Evolutionary conservation across 768 basidiomycete genomes (phyloP).

Genomic region (Pulveroboletus sp.): DNA sequence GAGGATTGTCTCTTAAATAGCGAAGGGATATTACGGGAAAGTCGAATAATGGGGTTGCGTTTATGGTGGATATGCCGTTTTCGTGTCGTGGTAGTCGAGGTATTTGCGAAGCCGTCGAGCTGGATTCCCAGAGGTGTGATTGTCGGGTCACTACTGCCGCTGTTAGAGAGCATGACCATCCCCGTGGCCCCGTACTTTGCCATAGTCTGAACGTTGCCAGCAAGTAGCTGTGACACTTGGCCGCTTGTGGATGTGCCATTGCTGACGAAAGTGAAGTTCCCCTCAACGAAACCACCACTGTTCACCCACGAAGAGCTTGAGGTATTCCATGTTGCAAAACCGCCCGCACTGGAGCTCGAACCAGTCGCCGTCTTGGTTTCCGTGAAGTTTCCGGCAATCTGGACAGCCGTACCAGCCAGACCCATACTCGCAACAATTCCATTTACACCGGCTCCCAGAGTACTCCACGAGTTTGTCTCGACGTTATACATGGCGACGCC

Average conservation of each 20-base stretch:
- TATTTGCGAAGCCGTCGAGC: slow-evolving; percentile 41
- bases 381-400: slow-evolving; percentile 77
- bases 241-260: slow-evolving; percentile 53
- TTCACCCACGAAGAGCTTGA: slow-evolving; percentile 61
- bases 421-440: slow-evolving; percentile 66
- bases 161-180: slow-evolving; percentile 73
- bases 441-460: slow-evolving; percentile 71
- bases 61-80: slow-evolving; percentile 38
- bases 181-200: slow-evolving; percentile 72
- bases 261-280: slow-evolving; percentile 63
- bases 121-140: slow-evolving; percentile 61
- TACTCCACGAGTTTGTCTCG: slow-evolving; percentile 56
- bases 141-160: slow-evolving; percentile 48
- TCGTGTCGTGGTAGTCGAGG: slow-evolving; percentile 30
- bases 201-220: slow-evolving; percentile 58
- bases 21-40: slow-evolving; percentile 43
- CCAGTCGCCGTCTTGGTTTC: slow-evolving; percentile 37
- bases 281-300: slow-evolving; percentile 68
- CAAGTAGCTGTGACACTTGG: slow-evolving; percentile 54
- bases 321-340: slow-evolving; percentile 76
- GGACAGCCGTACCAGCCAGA: slow-evolving; percentile 46
- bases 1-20: slow-evolving; percentile 50
- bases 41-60: slow-evolving; percentile 42
- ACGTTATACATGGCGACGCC: slow-evolving; percentile 74
- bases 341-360: slow-evolving; percentile 40